Percentiles rank a stretch among this genome's conserved stretches.
Conservation (phyloP, 2,329 filamentous ascomycete species). For the Penicillium sp. region DNA sequence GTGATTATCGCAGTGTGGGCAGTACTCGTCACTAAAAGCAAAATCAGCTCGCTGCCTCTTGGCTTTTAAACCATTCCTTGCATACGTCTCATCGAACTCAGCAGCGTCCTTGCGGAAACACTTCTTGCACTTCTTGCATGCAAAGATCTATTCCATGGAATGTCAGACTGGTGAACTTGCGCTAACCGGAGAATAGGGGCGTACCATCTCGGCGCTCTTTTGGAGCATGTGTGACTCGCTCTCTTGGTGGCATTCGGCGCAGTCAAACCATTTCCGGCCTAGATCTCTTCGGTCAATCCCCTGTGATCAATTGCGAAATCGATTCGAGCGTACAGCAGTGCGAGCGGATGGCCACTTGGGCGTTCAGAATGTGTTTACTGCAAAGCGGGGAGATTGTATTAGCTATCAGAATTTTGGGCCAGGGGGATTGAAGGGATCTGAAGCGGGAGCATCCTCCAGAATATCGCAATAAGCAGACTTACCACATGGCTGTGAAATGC, state of each 20-base stretch:
- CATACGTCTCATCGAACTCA: constrained; percentile 80
- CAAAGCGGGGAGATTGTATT: constrained; percentile 9
- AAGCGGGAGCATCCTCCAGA: not conserved
- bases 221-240: constrained; percentile 71
- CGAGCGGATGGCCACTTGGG: constrained; percentile 91
- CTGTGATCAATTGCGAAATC: not conserved
- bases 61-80: not conserved
- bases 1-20: constrained; percentile 98
- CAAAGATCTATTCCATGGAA: constrained; percentile 58
- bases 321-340: constrained; percentile 71
- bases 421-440: not conserved
- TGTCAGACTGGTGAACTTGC: constrained; percentile 3
- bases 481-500: constrained; percentile 28
- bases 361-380: constrained; percentile 98
- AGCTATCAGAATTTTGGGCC: constrained; percentile 5
- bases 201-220: constrained; percentile 77
- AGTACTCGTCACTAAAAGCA: constrained; percentile 78
- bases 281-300: constrained; percentile 10
- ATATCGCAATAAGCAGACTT: constrained; percentile 4
- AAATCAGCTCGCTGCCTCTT: constrained; percentile 1
- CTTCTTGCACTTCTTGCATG: constrained; percentile 99
- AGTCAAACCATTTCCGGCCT: constrained; percentile 99
- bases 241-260: constrained; percentile 88
- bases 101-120: constrained; percentile 90
- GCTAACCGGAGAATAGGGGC: not conserved